These are phyloP conservation scores for Pyrrhoderma lamaoense DNA, from an alignment of 1,284 basidiomycete species.

Conservation along the genomic window DNA sequence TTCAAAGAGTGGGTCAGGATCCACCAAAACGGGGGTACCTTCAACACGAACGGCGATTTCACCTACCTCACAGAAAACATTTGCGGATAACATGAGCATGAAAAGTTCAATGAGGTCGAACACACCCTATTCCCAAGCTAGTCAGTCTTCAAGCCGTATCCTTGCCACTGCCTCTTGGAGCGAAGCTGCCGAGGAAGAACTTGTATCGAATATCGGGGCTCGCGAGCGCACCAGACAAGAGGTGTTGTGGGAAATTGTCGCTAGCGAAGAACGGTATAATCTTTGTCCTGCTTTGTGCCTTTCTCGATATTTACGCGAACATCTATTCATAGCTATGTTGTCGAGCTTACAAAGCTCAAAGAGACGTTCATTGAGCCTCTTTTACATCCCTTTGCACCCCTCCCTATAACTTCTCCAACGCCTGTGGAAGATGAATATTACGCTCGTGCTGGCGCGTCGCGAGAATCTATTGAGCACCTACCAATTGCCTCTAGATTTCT, in stretches of 20 bases:
- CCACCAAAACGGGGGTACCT: slow-evolving; percentile 37
- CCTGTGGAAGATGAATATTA: slow-evolving; percentile 56
- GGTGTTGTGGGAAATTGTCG: slow-evolving; percentile 96
- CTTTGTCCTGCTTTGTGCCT: slow-evolving; percentile 4
- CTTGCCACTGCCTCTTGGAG: slow-evolving; percentile 87
- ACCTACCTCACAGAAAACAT: slow-evolving; percentile 47
- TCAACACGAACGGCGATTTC: slow-evolving; percentile 55
- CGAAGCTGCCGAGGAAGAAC: slow-evolving; percentile 90
- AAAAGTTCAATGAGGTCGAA: slow-evolving; percentile 63
- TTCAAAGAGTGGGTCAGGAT: slow-evolving; percentile 27
- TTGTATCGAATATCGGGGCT: slow-evolving; percentile 88
- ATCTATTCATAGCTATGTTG: slow-evolving; percentile 70
- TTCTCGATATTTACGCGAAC: slow-evolving; percentile 13
- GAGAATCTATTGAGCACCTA: slow-evolving; percentile 68
- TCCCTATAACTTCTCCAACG: slow-evolving; percentile 49
- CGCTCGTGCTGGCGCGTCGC: slow-evolving; percentile 47
- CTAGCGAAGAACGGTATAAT: slow-evolving; percentile 85
- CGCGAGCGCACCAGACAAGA: slow-evolving; percentile 94
- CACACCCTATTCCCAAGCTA: slow-evolving; percentile 74
- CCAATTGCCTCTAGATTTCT: slow-evolving; percentile 92
- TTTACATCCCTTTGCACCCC: slow-evolving; percentile 69
- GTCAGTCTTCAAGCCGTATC: slow-evolving; percentile 57
- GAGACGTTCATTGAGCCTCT: slow-evolving; percentile 89
- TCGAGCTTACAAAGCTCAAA: slow-evolving; percentile 84
- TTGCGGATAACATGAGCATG: slow-evolving; percentile 43